Percentiles rank a stretch among this genome's conserved stretches.
Evolutionary conservation across 345 rosid genomes (phyloP).

Genomic region (Eucalyptus albens): DNA sequence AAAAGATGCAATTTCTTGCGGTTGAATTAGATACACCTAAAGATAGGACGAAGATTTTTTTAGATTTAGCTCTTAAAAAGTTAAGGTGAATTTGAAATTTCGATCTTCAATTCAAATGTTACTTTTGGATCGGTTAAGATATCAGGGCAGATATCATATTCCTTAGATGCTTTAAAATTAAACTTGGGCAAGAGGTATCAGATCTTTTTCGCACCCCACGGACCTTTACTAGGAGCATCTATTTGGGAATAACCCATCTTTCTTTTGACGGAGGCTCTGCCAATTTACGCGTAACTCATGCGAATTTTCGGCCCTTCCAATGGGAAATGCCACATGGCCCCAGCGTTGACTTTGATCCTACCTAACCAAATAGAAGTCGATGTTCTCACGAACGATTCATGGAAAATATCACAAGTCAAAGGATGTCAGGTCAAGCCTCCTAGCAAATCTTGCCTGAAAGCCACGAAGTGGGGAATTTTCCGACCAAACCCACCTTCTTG

Average conservation of each 20-base stretch:
- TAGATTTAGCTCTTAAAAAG: not conserved
- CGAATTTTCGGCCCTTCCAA: not conserved
- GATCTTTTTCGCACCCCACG: not conserved
- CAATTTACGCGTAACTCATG: not conserved
- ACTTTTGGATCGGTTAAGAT: not conserved
- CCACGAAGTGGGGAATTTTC: not conserved
- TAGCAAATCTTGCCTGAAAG: not conserved
- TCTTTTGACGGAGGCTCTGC: not conserved
- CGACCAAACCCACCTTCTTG: not conserved
- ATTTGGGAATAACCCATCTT: not conserved
- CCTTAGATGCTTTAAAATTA: not conserved
- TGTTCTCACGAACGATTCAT: not conserved
- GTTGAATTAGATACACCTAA: not conserved
- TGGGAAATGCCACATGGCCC: not conserved
- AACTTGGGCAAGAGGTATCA: not conserved
- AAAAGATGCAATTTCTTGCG: not conserved
- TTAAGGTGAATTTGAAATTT: not conserved
- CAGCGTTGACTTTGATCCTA: not conserved
- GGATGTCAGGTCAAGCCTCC: not conserved
- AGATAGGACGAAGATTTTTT: not conserved
- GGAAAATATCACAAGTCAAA: not conserved
- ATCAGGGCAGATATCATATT: not conserved
- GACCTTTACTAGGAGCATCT: not conserved
- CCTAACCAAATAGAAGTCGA: not conserved
- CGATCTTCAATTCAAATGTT: not conserved